Evolutionary conservation across 805 yeast genomes (phyloP).

Genomic region (Ogataea haglerorum): DNA sequence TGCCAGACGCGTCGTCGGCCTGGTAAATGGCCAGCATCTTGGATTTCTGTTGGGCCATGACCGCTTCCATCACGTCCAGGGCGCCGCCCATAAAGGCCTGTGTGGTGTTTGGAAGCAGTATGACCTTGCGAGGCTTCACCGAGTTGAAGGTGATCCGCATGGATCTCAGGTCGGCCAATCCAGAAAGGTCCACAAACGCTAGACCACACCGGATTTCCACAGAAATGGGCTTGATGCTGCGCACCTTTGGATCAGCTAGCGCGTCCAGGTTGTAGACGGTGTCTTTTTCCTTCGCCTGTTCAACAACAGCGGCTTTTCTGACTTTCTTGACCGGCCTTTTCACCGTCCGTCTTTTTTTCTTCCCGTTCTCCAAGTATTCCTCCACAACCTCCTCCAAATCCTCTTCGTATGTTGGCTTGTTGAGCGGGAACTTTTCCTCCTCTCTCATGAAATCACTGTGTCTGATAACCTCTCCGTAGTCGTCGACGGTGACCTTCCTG

Average conservation of each 20-base stretch:
- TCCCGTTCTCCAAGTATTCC: slow-evolving; percentile 22
- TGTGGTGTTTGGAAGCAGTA: slow-evolving; percentile 38
- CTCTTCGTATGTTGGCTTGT: slow-evolving; percentile 26
- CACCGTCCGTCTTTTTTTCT: slow-evolving; percentile 21
- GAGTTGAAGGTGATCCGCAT: slow-evolving; percentile 71
- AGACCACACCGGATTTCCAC: slow-evolving; percentile 64
- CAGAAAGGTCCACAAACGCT: slow-evolving; percentile 75
- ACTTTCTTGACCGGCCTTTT: slow-evolving; percentile 25
- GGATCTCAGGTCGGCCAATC: slow-evolving; percentile 82
- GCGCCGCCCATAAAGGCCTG: slow-evolving; percentile 24
- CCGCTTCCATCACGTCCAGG: slow-evolving; percentile 19
- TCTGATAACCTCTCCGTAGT: slow-evolving; percentile 80
- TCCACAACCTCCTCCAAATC: slow-evolving; percentile 25
- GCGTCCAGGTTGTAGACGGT: slow-evolving; percentile 26
- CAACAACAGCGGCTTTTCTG: slow-evolving; percentile 32
- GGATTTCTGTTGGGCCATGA: slow-evolving; percentile 19
- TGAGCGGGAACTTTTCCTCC: slow-evolving; percentile 41
- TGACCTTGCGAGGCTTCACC: slow-evolving; percentile 70
- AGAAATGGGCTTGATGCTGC: slow-evolving; percentile 7
- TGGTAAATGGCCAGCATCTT: slow-evolving; percentile 17
- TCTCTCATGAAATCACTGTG: slow-evolving; percentile 57
- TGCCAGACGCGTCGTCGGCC: slow-evolving; percentile 13
- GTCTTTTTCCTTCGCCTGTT: slow-evolving; percentile 16
- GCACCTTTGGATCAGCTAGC: slow-evolving; percentile 21
- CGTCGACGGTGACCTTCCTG: slow-evolving; percentile 65